Evolutionary conservation across 2,329 filamentous ascomycete genomes (phyloP), one percentile per base, ranked within the genome.

Genomic region (Aspergillus ochraceus): DNA sequence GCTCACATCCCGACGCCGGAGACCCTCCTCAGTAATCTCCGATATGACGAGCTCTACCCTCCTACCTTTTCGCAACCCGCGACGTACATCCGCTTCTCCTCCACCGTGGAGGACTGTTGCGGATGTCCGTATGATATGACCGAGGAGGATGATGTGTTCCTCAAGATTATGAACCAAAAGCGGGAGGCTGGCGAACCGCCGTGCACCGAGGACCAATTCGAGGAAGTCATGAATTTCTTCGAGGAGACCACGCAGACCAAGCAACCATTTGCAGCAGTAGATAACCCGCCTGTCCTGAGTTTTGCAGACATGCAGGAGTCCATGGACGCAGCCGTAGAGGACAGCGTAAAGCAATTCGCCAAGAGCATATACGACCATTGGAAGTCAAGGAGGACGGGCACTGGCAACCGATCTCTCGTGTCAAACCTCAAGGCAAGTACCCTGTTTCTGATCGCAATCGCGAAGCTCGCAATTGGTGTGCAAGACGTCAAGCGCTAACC

Each of bases 21-120:
- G 70, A 86, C 86, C 63, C 80, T 84, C 65, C 78, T 81, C 70
- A 85, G 84, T 76, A 81, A 80, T 65, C 81, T 94, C 77, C 86
- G 91, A 77, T 99, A 97, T 88, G 91, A 96, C 77, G 86, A 89
- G 70, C 85, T 97, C 69, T 98, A 98, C 74, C 86, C 89, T 53
- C 87, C 86, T 65, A 81, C 83, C 59, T 97, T 94, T 78, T 85
- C 88, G 70, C 90, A 96, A 76, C 92, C 95, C 55, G 88, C 89
- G 62, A 95, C 93, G 62, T 98, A 98, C 78, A 97, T 99, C 74
- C 92, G 94, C 66, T 98, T 96, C 80, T 98, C 95, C 65, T 94
- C 96, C 67, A 99, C 95, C 2, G 94, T 99, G 62, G 95, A 99
- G 79, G 95, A 99, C 78, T 96, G 90, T 70, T 89, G 92, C 71